Evolutionary conservation across 176 grass and related monocot genomes (phyloP).

Genomic region (Lolium multiflorum): DNA sequence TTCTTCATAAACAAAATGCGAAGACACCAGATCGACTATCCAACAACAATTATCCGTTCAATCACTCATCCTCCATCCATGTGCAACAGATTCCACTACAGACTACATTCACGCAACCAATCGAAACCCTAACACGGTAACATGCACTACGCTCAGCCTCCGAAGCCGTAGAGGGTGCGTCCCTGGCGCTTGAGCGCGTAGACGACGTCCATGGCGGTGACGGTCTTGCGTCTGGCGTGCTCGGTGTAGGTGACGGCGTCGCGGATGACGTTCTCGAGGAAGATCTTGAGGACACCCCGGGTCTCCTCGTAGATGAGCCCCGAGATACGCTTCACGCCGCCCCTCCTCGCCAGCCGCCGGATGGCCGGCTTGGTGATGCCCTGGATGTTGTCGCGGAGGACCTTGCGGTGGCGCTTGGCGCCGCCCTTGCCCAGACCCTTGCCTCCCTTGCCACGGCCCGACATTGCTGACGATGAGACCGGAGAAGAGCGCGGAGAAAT

Average conservation of each 20-base stretch:
- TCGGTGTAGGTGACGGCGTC: conserved; percentile 91
- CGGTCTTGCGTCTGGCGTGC: conserved; percentile 84
- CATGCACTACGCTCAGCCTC: conserved; percentile 41
- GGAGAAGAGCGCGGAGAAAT: too few species aligned
- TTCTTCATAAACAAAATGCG: too few species aligned
- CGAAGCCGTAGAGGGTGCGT: conserved; percentile 84
- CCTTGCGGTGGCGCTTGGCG: conserved; percentile 83
- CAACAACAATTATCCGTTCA: too few species aligned
- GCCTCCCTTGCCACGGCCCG: conserved; percentile 83
- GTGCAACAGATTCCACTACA: too few species aligned
- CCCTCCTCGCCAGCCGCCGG: conserved; percentile 10
- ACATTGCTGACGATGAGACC: conserved; percentile 46
- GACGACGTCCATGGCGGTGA: conserved; percentile 89
- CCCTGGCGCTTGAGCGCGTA: conserved; percentile 94
- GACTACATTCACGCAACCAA: too few species aligned
- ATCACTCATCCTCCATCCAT: too few species aligned
- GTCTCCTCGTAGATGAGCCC: conserved; percentile 97
- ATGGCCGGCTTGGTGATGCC: conserved; percentile 86
- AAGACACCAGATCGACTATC: too few species aligned
- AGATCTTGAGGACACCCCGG: conserved; percentile 88
- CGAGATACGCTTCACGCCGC: conserved; percentile 86
- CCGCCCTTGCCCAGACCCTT: conserved; percentile 88
- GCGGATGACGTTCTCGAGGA: conserved; percentile 91
- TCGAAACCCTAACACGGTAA: too few species aligned
- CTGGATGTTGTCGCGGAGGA: conserved; percentile 93